Percentiles rank a stretch among this genome's conserved stretches.
phyloP scores from a whole-genome alignment of 371 early-diverging fungal genomes.

The Mucor ambiguus region DNA sequence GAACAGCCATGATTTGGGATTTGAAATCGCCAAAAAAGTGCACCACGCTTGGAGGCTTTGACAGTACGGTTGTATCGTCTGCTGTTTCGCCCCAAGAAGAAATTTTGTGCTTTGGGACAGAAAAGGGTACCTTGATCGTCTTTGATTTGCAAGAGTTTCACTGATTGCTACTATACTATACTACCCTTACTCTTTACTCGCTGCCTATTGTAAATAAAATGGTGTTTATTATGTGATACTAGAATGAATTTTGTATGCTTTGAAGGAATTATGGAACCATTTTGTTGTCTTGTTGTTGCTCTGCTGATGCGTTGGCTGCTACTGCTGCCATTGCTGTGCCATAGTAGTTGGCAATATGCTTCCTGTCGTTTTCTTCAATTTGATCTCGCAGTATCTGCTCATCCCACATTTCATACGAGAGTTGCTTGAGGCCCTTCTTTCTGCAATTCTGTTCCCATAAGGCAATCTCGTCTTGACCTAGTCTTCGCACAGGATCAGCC shows the following conservation, averaged over 20 bases:
- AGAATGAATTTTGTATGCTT: neutral
- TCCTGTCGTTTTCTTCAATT: slow-evolving; percentile 8
- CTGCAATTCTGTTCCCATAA: slow-evolving; percentile 19
- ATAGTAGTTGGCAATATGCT: neutral
- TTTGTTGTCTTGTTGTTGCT: neutral
- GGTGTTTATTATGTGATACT: neutral
- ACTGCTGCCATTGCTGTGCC: neutral
- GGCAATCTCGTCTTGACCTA: slow-evolving; percentile 23
- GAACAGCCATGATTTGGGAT: slow-evolving; percentile 73
- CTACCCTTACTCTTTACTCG: neutral
- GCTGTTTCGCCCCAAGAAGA: slow-evolving; percentile 26
- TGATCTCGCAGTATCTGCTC: slow-evolving; percentile 6
- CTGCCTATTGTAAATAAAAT: neutral
- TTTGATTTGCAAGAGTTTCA: slow-evolving; percentile 32
- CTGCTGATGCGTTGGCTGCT: neutral
- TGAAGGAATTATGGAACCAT: neutral
- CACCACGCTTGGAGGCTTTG: slow-evolving; percentile 23
- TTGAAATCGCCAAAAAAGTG: slow-evolving; percentile 37
- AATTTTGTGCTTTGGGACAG: slow-evolving; percentile 24
- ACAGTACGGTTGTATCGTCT: slow-evolving; percentile 23
- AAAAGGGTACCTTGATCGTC: slow-evolving; percentile 18
- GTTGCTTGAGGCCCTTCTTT: slow-evolving; percentile 6
- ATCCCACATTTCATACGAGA: slow-evolving; percentile 13
- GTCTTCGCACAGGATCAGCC: slow-evolving; percentile 19
- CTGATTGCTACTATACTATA: neutral